Conservation (phyloP, 139 green algal genomes). For the Chlorella sp. region DNA sequence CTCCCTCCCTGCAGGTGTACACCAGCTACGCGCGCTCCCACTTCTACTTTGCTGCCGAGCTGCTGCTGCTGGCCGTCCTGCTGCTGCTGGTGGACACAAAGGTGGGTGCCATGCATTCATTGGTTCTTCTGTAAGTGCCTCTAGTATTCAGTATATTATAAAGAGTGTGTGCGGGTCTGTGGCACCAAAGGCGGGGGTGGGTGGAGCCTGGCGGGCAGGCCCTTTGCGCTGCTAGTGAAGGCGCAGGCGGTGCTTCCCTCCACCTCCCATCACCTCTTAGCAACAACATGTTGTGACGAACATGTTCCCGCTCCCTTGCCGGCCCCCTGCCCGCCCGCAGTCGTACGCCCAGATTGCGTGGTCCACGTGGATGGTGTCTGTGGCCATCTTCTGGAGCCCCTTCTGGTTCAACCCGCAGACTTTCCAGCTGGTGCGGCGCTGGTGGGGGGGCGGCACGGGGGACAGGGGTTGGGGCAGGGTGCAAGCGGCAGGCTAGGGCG, state of each 20-base stretch:
- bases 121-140: no score
- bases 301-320: background rate
- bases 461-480: background rate
- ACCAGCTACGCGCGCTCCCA: constrained; percentile 70
- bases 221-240: background rate
- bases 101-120: no score
- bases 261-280: no score
- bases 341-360: constrained; percentile 64
- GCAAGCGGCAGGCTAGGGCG: background rate
- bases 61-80: constrained; percentile 70
- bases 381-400: constrained; percentile 71
- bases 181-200: background rate
- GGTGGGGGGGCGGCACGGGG: background rate
- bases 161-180: no score
- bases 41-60: constrained; percentile 75
- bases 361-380: constrained; percentile 73
- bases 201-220: background rate
- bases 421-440: constrained; percentile 49
- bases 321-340: background rate
- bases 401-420: constrained; percentile 86
- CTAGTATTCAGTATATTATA: no score
- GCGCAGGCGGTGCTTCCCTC: no score
- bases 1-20: constrained; percentile 53
- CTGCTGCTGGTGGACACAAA: constrained; percentile 51
- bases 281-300: background rate